Evolutionary conservation across 2,329 filamentous ascomycete species (phyloP).

Genomic region (Verticillium tricorpus): DNA sequence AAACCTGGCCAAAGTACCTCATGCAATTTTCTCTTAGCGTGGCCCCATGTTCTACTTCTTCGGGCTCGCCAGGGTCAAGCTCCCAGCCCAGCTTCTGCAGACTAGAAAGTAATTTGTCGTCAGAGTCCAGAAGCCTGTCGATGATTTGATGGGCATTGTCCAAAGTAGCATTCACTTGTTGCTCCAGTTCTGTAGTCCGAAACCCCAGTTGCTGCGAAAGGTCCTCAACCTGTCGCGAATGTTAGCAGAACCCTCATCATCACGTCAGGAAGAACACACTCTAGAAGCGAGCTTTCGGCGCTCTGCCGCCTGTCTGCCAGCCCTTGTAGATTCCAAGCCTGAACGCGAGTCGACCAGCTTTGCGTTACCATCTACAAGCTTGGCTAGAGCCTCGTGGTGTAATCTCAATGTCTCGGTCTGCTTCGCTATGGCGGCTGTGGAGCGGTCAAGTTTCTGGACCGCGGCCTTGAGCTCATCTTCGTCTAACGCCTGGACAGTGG

Average conservation of each 20-base stretch:
- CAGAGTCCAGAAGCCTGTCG: conserved; percentile 48
- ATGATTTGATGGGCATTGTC: conserved; percentile 43
- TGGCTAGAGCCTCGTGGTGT: conserved; percentile 57
- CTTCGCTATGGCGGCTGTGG: conserved; percentile 59
- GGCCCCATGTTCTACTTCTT: conserved; percentile 48
- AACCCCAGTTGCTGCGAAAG: conserved; percentile 42
- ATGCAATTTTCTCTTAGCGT: conserved; percentile 56
- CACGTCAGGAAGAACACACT: conserved; percentile 24
- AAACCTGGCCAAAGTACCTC: conserved; percentile 27
- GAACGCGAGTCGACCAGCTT: conserved; percentile 27
- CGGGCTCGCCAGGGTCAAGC: conserved; percentile 46
- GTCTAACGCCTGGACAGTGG: conserved; percentile 43
- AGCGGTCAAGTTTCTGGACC: conserved; percentile 58
- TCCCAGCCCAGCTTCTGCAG: conserved; percentile 63
- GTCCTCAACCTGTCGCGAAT: conserved; percentile 36
- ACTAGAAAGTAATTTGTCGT: conserved; percentile 61
- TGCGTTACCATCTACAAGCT: conserved; percentile 41
- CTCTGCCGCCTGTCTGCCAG: conserved; percentile 33
- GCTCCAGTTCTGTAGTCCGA: conserved; percentile 43
- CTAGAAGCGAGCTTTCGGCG: conserved; percentile 35
- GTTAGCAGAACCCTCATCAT: background rate
- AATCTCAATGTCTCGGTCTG: conserved; percentile 58
- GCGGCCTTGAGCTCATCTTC: conserved; percentile 58
- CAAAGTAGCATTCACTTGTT: conserved; percentile 42
- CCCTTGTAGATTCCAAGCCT: conserved; percentile 27